Percentiles rank a stretch among this genome's conserved stretches.
Evolutionary conservation across 768 basidiomycete species (phyloP).

Genomic region (Flagelloscypha sp.): DNA sequence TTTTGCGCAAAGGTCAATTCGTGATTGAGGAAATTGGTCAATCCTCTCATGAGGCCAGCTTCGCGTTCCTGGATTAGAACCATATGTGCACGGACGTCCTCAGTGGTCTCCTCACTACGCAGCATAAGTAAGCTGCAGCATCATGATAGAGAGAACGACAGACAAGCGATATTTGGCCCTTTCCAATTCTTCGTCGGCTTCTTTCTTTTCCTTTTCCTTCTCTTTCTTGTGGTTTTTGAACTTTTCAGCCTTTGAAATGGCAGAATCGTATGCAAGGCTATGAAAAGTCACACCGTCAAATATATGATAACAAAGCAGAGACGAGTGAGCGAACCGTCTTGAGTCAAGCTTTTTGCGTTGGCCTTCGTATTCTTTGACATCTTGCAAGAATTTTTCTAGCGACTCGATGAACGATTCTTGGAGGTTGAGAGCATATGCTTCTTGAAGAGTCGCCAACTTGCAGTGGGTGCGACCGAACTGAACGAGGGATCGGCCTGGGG

Average conservation of each 20-base stretch:
- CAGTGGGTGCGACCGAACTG: conserved; percentile 79
- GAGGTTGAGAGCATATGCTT: conserved; percentile 66
- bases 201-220: conserved; percentile 62
- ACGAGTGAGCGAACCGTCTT: conserved; percentile 44
- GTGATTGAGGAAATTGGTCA: conserved; percentile 62
- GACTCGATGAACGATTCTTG: conserved; percentile 66
- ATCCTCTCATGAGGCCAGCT: conserved; percentile 57
- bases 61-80: conserved; percentile 76
- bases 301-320: neutral
- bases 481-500: conserved; percentile 59
- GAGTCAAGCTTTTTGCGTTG: conserved; percentile 84
- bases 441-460: conserved; percentile 78
- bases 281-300: conserved; percentile 1
- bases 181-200: conserved; percentile 77
- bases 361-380: conserved; percentile 76
- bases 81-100: conserved; percentile 79
- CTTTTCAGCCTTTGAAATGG: conserved; percentile 61
- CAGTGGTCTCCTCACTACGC: conserved; percentile 73
- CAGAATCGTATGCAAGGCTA: conserved; percentile 75
- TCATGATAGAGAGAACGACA: conserved; percentile 15
- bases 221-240: conserved; percentile 69
- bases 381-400: conserved; percentile 55
- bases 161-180: conserved; percentile 70
- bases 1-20: conserved; percentile 69
- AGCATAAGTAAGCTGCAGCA: conserved; percentile 4